Percentiles rank a stretch among this genome's conserved stretches.
Evolutionary conservation across 106 monocot genomes (phyloP).

Genomic region (Platanthera zijinensis): DNA sequence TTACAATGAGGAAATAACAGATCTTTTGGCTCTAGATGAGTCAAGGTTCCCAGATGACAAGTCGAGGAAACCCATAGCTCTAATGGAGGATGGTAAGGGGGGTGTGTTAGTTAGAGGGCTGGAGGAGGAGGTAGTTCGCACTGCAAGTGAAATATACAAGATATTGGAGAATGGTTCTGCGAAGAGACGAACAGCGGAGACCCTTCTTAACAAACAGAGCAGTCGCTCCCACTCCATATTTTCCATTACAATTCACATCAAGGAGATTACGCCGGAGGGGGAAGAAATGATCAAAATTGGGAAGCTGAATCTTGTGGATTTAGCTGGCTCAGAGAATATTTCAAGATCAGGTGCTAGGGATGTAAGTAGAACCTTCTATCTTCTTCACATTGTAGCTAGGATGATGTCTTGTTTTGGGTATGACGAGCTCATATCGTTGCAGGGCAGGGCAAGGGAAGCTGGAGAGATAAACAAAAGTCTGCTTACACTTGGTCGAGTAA

Average conservation of each 20-base stretch:
- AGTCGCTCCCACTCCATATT: conserved; percentile 96
- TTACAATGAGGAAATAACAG: conserved; percentile 95
- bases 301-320: conserved; percentile 97
- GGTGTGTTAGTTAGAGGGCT: conserved; percentile 60
- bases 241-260: conserved; percentile 94
- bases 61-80: conserved; percentile 57
- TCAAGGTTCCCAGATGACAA: conserved; percentile 57
- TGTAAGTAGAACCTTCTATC: conserved; percentile 38
- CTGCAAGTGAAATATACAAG: conserved; percentile 88
- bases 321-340: conserved; percentile 97
- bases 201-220: conserved; percentile 93
- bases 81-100: conserved; percentile 80
- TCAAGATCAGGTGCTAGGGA: conserved; percentile 95
- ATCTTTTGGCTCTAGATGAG: conserved; percentile 84
- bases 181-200: conserved; percentile 92
- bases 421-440: conserved; percentile 17
- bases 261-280: conserved; percentile 86
- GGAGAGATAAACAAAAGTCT: conserved; percentile 99
- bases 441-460: conserved; percentile 98
- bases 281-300: conserved; percentile 98
- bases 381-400: conserved; percentile 1
- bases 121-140: conserved; percentile 62
- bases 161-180: conserved; percentile 91
- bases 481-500: conserved; percentile 94
- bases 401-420: not conserved